Conservation (phyloP, 228 moss, liverwort and hornwort genomes). For the Sphagnum fallax region DNA sequence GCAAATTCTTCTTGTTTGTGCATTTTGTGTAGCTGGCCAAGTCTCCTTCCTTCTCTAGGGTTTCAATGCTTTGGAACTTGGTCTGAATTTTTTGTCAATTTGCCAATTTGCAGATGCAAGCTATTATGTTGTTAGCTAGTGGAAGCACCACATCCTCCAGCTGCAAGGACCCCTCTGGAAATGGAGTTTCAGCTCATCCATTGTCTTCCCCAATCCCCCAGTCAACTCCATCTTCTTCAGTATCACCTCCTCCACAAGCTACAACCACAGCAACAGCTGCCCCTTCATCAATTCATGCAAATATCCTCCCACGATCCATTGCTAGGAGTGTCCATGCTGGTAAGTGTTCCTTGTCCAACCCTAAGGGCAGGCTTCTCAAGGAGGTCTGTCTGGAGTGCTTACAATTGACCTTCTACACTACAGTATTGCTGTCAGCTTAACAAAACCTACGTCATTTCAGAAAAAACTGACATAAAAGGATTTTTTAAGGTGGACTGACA, state of each 20-base stretch:
- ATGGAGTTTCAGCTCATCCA: slow-evolving; percentile 9
- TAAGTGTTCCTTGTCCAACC: neutral
- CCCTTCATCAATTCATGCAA: neutral
- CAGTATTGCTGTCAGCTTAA: neutral
- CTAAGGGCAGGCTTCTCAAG: neutral
- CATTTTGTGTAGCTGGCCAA: neutral
- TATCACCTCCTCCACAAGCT: slow-evolving; percentile 5
- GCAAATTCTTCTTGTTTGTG: neutral
- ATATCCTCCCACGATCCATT: slow-evolving; percentile 1
- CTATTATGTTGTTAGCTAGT: slow-evolving; percentile 48
- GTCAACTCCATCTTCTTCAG: slow-evolving; percentile 19
- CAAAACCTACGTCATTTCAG: no score
- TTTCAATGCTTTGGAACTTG: neutral
- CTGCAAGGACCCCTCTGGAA: slow-evolving; percentile 12
- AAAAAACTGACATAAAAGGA: no score
- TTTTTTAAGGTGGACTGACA: neutral
- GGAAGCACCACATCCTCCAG: slow-evolving; percentile 26
- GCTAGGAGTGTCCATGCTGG: neutral
- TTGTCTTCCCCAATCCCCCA: slow-evolving; percentile 21
- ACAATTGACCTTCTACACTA: neutral
- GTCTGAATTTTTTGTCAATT: neutral
- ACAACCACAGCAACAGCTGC: neutral
- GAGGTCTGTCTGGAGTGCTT: neutral
- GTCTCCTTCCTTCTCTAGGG: neutral
- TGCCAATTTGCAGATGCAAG: slow-evolving; percentile 20